Evolutionary conservation across 2,329 filamentous ascomycete genomes (phyloP).

Genomic region (Chaetomium globosum): DNA sequence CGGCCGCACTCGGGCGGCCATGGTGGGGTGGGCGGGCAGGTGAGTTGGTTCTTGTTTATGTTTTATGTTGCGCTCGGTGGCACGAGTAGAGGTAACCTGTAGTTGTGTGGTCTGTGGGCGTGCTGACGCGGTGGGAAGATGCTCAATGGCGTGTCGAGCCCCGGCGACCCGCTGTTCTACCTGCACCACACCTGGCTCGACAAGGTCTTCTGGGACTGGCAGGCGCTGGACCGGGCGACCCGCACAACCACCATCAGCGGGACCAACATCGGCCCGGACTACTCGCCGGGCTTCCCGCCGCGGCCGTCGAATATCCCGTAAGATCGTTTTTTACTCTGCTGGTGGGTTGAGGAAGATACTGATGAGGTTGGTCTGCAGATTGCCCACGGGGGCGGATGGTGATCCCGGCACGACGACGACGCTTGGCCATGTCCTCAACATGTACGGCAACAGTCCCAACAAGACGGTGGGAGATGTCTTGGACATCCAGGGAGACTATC

Average conservation of each 20-base stretch:
- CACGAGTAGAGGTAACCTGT: too few species aligned
- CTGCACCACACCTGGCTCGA: constrained; percentile 29
- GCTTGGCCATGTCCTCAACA: constrained; percentile 29
- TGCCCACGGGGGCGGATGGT: constrained; percentile 22
- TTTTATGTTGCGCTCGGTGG: not conserved
- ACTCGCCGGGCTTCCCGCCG: not conserved
- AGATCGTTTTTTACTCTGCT: not conserved
- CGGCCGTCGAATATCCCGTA: constrained; percentile 9
- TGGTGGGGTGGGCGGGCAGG: constrained; percentile 34
- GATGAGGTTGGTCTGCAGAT: not conserved
- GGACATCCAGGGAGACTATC: constrained; percentile 29
- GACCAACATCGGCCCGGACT: constrained; percentile 5
- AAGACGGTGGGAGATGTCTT: constrained; percentile 29
- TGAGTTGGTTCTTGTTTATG: not conserved
- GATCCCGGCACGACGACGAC: constrained; percentile 28
- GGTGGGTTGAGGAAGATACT: not conserved
- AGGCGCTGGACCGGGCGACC: constrained; percentile 16
- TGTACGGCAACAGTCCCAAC: constrained; percentile 30
- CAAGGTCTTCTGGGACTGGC: constrained; percentile 33
- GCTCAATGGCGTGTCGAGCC: constrained; percentile 30
- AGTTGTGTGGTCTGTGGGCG: not conserved
- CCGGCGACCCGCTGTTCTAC: constrained; percentile 32
- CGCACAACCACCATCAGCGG: constrained; percentile 17
- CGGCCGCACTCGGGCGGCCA: constrained; percentile 39
- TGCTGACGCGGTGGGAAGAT: constrained; percentile 5